phyloP scores from a whole-genome alignment of 2,329 filamentous ascomycete genomes.

The Diplodia corticola region DNA sequence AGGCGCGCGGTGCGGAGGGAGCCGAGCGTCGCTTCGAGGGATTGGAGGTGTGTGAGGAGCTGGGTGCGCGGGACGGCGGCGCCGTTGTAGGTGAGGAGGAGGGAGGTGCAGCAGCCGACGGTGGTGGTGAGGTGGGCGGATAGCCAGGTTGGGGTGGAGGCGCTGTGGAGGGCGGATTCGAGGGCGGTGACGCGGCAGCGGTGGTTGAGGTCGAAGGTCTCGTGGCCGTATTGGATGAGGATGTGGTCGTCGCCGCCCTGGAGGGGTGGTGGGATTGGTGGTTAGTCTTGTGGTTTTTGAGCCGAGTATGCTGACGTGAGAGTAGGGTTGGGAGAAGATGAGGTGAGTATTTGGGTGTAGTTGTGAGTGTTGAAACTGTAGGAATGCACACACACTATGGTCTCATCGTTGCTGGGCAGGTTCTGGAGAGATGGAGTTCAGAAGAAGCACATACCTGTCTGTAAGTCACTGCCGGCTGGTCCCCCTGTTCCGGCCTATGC shows the following conservation, averaged over 20 bases:
- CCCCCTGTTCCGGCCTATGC: constrained; percentile 30
- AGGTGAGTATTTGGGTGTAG: too few relatives aligned
- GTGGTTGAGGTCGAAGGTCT: constrained; percentile 58
- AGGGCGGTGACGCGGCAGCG: constrained; percentile 57
- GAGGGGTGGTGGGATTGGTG: too few relatives aligned
- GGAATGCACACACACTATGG: too few relatives aligned
- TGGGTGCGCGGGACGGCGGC: constrained; percentile 37
- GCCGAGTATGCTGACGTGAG: too few relatives aligned
- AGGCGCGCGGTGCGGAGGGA: constrained; percentile 45
- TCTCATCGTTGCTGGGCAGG: too few relatives aligned
- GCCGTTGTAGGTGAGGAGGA: constrained; percentile 47
- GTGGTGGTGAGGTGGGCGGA: constrained; percentile 50
- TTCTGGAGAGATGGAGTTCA: background rate
- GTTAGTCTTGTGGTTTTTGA: constrained; percentile 34
- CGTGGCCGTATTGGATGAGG: constrained; percentile 59
- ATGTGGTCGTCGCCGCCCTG: constrained; percentile 49
- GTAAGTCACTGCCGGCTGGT: constrained; percentile 33
- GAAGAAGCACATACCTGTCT: constrained; percentile 17
- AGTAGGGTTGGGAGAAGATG: too few relatives aligned
- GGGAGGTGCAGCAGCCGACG: constrained; percentile 52
- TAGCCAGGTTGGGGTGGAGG: constrained; percentile 39
- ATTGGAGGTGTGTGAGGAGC: constrained; percentile 42
- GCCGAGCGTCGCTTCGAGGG: constrained; percentile 45
- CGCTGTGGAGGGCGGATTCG: constrained; percentile 40
- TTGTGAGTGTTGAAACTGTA: too few relatives aligned